These are phyloP conservation scores for Dactylonectria macrodidyma DNA, from an alignment of 2,329 filamentous ascomycete species.

Conservation along the genomic window DNA sequence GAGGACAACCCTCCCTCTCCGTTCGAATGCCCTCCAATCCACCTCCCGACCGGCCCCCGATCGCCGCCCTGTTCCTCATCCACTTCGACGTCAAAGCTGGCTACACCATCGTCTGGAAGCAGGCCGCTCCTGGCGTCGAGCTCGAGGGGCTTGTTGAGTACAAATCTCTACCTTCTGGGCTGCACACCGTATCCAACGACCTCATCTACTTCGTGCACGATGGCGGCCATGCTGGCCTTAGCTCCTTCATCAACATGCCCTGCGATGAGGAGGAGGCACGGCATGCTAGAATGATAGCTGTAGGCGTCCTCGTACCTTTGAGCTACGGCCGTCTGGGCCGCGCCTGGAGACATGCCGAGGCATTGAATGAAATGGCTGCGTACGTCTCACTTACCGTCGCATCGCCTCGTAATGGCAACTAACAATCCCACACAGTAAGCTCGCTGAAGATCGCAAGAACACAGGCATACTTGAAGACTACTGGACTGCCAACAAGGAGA, in stretches of 20 bases:
- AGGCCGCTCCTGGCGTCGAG: constrained; percentile 76
- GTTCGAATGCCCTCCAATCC: constrained; percentile 52
- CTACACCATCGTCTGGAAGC: constrained; percentile 93
- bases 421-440: constrained; percentile 58
- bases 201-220: constrained; percentile 95
- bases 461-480: constrained; percentile 80
- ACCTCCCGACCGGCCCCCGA: constrained; percentile 52
- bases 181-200: constrained; percentile 91
- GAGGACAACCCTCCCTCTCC: constrained; percentile 57
- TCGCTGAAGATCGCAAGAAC: constrained; percentile 76
- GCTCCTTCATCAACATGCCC: constrained; percentile 89
- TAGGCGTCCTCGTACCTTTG: constrained; percentile 89
- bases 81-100: constrained; percentile 94
- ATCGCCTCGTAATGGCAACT: constrained; percentile 33
- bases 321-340: constrained; percentile 89
- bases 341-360: constrained; percentile 89
- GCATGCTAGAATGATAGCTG: constrained; percentile 93
- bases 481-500: constrained; percentile 74
- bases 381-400: constrained; percentile 56
- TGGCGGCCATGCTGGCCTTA: constrained; percentile 84
- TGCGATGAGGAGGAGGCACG: constrained; percentile 83
- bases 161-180: constrained; percentile 93
- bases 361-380: constrained; percentile 81
- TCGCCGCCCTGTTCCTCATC: constrained; percentile 89
- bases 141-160: constrained; percentile 94